These are phyloP conservation scores for Leccinum rimulosum DNA, from an alignment of 768 basidiomycete species.

Conservation along the genomic window DNA sequence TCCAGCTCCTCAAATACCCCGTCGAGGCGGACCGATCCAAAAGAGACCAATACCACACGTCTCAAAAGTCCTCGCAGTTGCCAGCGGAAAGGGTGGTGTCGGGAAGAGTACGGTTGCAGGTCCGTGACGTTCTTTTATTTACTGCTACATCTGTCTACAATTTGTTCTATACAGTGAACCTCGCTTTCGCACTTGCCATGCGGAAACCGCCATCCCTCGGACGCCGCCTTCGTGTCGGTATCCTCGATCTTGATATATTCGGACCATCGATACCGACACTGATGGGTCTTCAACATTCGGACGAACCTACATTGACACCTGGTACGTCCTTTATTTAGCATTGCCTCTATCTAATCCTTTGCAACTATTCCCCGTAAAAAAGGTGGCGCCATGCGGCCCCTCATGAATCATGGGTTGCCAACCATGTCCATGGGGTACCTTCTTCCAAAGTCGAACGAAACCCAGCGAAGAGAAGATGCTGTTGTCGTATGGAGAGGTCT, in stretches of 20 bases:
- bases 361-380: background rate
- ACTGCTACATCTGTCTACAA: conserved; percentile 3
- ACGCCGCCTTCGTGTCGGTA: conserved; percentile 64
- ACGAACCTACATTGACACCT: conserved; percentile 74
- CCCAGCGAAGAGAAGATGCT: conserved; percentile 58
- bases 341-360: background rate
- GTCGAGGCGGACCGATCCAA: conserved; percentile 49
- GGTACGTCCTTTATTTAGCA: conserved; percentile 41
- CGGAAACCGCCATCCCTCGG: conserved; percentile 31
- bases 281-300: conserved; percentile 78
- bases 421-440: conserved; percentile 99
- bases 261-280: conserved; percentile 92
- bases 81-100: conserved; percentile 94
- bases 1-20: conserved; percentile 58
- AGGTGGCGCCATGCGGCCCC: conserved; percentile 75
- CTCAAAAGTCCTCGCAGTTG: conserved; percentile 77
- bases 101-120: conserved; percentile 94
- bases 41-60: conserved; percentile 69
- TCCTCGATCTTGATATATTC: conserved; percentile 94
- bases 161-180: conserved; percentile 54
- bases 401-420: conserved; percentile 84
- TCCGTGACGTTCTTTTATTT: conserved; percentile 31
- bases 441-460: conserved; percentile 53
- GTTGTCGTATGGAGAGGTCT: conserved; percentile 94
- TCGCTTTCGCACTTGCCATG: conserved; percentile 71